Base-by-base conservation (phyloP, 805 yeast genomes). In the Pichia cephalocereana region DNA sequence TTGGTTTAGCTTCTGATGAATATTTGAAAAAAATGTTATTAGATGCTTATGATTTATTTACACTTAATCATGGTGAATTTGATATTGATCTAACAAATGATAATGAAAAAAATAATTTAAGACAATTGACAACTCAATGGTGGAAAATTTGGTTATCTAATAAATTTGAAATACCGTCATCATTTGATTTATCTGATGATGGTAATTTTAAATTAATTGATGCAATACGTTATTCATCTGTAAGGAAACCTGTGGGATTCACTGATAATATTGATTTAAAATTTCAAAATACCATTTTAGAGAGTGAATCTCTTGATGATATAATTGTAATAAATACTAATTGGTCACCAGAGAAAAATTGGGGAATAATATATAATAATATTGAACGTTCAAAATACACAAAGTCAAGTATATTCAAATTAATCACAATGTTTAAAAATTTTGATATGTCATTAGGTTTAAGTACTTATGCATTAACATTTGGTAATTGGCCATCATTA, bases 121-220 rank as follows among this genome's bases (percentile, higher is more conserved):
- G 45, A n/a, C 38, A 15, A 32, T 4, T 61, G 17, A 40, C 49
- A 2, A 46, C 40, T 15, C 46, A 51, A 18, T 70, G 74, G 74
- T 71, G 73, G 72, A 48, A 41, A 4, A 47, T 46, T 2, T 71
- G 74, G 73, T 48, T 65, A 4, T 40, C n/a, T 2, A 57, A 62
- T 46, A 54, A 57, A 34, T 62, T 65, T 28, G 62, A 59, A 37
- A 57, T 56, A 37, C 32, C 38, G 9, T 56, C 60, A 5, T 56
- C 55, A 26, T 65, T 51, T 41, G 52, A 57, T 11, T 36, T 69
- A 15, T 50, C 49, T 12, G 68, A 62, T 42, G 59, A 66, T 46
- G 75, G 74, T 0, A 45, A 62, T n/a, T 44, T 68, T 41, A 67
- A 64, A 44, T 36, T 64, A 28, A 50, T 63, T 6, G 42, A 60